Percentiles rank a stretch among this genome's conserved stretches.
Evolutionary conservation across 805 yeast genomes (phyloP).

Genomic region (Clavispora asparagi): DNA sequence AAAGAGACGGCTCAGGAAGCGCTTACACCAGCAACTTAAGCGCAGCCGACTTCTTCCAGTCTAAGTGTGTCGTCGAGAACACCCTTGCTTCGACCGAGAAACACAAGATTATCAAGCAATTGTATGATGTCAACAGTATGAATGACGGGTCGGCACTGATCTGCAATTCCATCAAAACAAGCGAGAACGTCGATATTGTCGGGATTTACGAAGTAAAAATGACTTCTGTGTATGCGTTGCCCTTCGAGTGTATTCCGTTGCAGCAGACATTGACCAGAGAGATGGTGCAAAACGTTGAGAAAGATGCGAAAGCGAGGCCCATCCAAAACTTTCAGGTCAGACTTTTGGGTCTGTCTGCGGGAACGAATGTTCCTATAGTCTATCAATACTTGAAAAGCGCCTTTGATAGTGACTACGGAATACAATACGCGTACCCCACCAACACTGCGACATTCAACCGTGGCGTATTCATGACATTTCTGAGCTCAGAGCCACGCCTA

Average conservation of each 20-base stretch:
- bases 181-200: slow-evolving; percentile 37
- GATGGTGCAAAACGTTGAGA: neutral
- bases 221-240: slow-evolving; percentile 41
- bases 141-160: slow-evolving; percentile 40
- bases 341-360: slow-evolving; percentile 34
- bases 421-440: slow-evolving; percentile 32
- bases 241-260: slow-evolving; percentile 33
- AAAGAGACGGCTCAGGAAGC: slow-evolving; percentile 60
- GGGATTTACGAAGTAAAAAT: slow-evolving; percentile 49
- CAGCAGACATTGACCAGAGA: neutral
- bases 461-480: slow-evolving; percentile 53
- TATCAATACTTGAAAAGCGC: slow-evolving; percentile 34
- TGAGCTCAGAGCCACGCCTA: slow-evolving; percentile 10
- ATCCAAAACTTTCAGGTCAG: slow-evolving; percentile 34
- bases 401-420: slow-evolving; percentile 49
- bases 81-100: neutral
- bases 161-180: slow-evolving; percentile 30
- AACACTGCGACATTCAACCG: slow-evolving; percentile 31
- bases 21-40: slow-evolving; percentile 49
- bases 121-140: slow-evolving; percentile 20
- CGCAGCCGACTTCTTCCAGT: neutral
- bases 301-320: neutral
- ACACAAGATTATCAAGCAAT: slow-evolving; percentile 21
- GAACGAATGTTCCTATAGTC: neutral
- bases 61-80: neutral